A percentile compares a stretch with the other conserved stretches of the same genome.
Conservation (phyloP, 495 filamentous ascomycete genomes). For the Tuber magnatum region DNA sequence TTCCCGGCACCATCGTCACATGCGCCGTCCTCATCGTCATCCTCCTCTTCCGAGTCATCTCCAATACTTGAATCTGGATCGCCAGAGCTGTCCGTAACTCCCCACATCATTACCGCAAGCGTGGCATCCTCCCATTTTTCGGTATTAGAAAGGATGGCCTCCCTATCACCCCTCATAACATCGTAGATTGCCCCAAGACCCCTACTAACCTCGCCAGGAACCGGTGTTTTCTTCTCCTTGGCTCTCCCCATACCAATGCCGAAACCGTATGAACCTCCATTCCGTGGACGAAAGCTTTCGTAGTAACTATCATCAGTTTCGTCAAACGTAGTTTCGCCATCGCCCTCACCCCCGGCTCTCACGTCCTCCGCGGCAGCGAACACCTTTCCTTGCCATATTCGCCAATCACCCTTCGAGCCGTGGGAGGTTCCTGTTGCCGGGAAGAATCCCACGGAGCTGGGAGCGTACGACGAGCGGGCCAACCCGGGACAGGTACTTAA, state of each 20-base stretch:
- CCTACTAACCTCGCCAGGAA: constrained; percentile 25
- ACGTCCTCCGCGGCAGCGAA: constrained; percentile 30
- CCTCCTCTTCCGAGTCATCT: constrained; percentile 32
- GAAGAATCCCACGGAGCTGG: constrained; percentile 20
- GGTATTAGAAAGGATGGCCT: constrained; percentile 26
- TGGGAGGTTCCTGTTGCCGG: constrained; percentile 10
- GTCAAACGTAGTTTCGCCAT: constrained; percentile 13
- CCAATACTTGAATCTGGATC: constrained; percentile 23
- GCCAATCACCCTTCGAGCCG: constrained; percentile 32
- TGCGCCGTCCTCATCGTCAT: constrained; percentile 1
- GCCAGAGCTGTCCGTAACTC: constrained; percentile 11
- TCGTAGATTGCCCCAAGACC: constrained; percentile 32
- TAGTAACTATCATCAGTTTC: constrained; percentile 33
- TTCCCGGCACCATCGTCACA: neutral
- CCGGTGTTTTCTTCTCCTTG: constrained; percentile 9
- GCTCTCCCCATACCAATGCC: constrained; percentile 5
- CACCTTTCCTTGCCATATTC: constrained; percentile 40
- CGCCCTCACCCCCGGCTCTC: constrained; percentile 9
- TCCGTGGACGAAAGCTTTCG: constrained; percentile 13
- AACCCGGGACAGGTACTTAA: constrained; percentile 25
- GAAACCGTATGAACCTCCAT: constrained; percentile 13
- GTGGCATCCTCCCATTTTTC: constrained; percentile 37
- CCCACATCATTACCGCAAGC: constrained; percentile 33
- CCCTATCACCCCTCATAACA: constrained; percentile 32
- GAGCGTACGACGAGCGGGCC: constrained; percentile 31